These are phyloP conservation scores for Suillus subaureus DNA, from an alignment of 768 basidiomycete genomes.

Conservation along the genomic window DNA sequence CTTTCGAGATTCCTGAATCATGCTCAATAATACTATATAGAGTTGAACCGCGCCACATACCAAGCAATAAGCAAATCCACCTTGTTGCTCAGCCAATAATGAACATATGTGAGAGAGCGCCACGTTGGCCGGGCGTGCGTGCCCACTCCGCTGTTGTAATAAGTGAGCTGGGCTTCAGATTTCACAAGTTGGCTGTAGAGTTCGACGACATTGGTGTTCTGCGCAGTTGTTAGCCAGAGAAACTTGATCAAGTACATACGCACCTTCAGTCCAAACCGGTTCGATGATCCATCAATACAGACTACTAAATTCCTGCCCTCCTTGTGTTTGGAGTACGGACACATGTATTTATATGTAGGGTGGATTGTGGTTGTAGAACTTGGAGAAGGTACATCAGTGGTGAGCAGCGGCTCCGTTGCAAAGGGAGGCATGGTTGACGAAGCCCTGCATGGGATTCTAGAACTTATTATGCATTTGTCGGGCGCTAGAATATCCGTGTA, in stretches of 20 bases:
- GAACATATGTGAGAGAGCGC: constrained; percentile 18
- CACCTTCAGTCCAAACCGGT: constrained; percentile 11
- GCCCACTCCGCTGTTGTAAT: constrained; percentile 36
- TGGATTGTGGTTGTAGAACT: neutral
- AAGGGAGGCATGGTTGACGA: neutral
- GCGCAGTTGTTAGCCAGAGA: neutral
- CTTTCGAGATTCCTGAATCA: constrained; percentile 31
- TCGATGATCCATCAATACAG: constrained; percentile 23
- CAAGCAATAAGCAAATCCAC: constrained; percentile 36
- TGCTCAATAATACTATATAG: neutral
- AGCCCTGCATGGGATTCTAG: neutral
- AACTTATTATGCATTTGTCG: neutral
- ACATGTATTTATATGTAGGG: neutral
- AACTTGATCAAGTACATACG: neutral
- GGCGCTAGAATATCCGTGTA: neutral
- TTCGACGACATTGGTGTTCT: constrained; percentile 38
- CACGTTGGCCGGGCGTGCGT: constrained; percentile 25
- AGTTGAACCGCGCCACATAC: constrained; percentile 14
- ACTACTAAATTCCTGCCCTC: constrained; percentile 17
- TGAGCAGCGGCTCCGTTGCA: neutral
- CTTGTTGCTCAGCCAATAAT: constrained; percentile 23
- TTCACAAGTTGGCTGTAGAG: constrained; percentile 26
- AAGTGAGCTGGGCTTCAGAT: constrained; percentile 23
- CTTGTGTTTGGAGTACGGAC: neutral
- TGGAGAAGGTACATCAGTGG: neutral